These are phyloP conservation scores for Triangularia setosa DNA, from an alignment of 2,329 filamentous ascomycete genomes.

Conservation along the genomic window DNA sequence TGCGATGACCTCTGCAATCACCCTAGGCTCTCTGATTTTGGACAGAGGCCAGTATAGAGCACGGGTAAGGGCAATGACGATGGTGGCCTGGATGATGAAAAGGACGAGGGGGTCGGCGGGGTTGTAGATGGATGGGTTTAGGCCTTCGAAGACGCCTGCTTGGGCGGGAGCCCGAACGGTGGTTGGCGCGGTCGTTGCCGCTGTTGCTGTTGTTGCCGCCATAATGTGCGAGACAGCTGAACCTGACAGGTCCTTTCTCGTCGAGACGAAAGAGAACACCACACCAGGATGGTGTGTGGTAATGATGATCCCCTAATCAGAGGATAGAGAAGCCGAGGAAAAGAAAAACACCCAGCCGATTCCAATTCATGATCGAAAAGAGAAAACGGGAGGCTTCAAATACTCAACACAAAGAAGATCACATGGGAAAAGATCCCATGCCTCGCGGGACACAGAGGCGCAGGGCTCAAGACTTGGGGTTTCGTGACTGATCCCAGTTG, in stretches of 20 bases:
- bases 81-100: slow-evolving; percentile 37
- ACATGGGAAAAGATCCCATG: not conserved
- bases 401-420: not conserved
- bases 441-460: not conserved
- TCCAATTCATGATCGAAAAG: not conserved
- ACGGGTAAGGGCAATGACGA: slow-evolving; percentile 73
- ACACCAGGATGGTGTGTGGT: not conserved
- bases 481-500: not conserved
- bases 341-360: not conserved
- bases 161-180: slow-evolving; percentile 12
- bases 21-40: slow-evolving; percentile 56
- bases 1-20: slow-evolving; percentile 75
- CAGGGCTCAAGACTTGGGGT: not conserved
- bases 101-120: slow-evolving; percentile 15
- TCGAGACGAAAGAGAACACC: not conserved
- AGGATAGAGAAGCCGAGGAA: not conserved
- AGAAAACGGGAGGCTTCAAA: not conserved
- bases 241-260: not conserved
- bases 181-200: not conserved
- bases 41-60: slow-evolving; percentile 54
- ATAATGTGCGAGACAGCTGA: not conserved
- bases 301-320: not conserved
- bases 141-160: slow-evolving; percentile 16
- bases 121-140: slow-evolving; percentile 16
- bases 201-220: slow-evolving; percentile 1